These are phyloP conservation scores for Capsicum pubescens DNA, from an alignment of 257 asterid genomes.

Conservation along the genomic window DNA sequence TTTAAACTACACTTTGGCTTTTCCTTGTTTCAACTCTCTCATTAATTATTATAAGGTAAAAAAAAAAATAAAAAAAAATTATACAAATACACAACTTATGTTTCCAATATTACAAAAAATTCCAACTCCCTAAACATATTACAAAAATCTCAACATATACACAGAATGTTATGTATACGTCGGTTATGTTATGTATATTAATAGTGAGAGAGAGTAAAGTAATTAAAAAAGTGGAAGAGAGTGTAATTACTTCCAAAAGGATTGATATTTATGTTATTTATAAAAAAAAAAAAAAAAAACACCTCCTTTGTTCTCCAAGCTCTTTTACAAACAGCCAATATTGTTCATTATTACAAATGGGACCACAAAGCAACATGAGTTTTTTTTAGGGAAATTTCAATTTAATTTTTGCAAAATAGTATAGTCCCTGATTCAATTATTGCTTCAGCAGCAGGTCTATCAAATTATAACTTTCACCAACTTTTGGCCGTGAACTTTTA, in stretches of 20 bases:
- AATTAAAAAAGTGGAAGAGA: too few relatives aligned
- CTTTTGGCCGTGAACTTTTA: slow-evolving; percentile 1
- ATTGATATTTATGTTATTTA: too few relatives aligned
- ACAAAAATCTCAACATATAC: too few relatives aligned
- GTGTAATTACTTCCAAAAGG: too few relatives aligned
- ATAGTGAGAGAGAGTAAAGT: too few relatives aligned
- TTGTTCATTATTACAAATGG: slow-evolving; percentile 15
- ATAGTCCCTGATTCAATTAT: slow-evolving; percentile 11
- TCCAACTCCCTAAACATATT: too few relatives aligned
- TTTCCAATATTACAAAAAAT: too few relatives aligned
- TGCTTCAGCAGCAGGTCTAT: slow-evolving; percentile 2
- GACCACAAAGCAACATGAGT: slow-evolving; percentile 20
- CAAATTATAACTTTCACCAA: slow-evolving; percentile 14
- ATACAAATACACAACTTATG: too few relatives aligned
- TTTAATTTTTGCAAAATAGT: not conserved
- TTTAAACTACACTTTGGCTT: not conserved
- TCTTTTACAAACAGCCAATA: slow-evolving; percentile 12
- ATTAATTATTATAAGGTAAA: not conserved
- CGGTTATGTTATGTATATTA: too few relatives aligned
- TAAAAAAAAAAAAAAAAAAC: not conserved
- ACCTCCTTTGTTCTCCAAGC: not conserved
- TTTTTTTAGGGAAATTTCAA: not conserved
- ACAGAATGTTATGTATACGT: too few relatives aligned
- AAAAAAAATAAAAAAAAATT: not conserved
- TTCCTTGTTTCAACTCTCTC: not conserved